A percentile compares a stretch with the other conserved stretches of the same genome.
Conservation (phyloP, 495 filamentous ascomycete species). For the Hyaloscypha variabilis region DNA sequence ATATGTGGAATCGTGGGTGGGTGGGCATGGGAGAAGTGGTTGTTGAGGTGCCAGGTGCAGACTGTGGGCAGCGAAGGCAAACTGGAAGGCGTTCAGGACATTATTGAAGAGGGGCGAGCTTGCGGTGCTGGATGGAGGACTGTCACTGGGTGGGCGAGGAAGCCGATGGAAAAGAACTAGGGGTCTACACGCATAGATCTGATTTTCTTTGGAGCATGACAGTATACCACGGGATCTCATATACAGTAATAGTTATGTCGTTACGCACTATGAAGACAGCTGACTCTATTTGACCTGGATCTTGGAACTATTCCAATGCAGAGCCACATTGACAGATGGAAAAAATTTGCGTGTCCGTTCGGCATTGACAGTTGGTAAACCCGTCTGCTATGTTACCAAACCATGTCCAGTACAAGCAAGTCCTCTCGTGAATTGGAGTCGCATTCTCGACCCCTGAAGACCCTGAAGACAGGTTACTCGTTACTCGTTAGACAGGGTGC, state of each 20-base stretch:
- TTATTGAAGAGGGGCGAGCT: conserved; percentile 83
- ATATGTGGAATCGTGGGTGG: conserved; percentile 81
- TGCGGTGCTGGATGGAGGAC: conserved; percentile 83
- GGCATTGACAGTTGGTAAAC: no score
- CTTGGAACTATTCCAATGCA: not conserved
- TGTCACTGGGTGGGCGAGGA: conserved; percentile 87
- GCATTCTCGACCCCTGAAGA: no score
- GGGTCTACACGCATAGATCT: not conserved
- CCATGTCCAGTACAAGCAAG: no score
- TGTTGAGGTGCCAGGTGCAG: conserved; percentile 70
- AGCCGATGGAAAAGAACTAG: conserved; percentile 52
- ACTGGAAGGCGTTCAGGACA: conserved; percentile 74
- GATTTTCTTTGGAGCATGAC: not conserved
- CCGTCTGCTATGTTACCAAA: no score
- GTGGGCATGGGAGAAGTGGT: conserved; percentile 97
- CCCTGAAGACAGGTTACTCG: no score
- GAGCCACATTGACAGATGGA: not conserved
- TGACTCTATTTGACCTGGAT: not conserved
- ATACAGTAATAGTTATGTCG: not conserved
- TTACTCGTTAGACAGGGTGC: no score
- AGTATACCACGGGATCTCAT: not conserved
- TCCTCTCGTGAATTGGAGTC: no score
- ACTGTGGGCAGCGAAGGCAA: conserved; percentile 73
- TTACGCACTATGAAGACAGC: not conserved
- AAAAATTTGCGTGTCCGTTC: no score